Base-by-base conservation (phyloP, 2,329 filamentous ascomycete genomes). In the Ophiostoma populinum region DNA sequence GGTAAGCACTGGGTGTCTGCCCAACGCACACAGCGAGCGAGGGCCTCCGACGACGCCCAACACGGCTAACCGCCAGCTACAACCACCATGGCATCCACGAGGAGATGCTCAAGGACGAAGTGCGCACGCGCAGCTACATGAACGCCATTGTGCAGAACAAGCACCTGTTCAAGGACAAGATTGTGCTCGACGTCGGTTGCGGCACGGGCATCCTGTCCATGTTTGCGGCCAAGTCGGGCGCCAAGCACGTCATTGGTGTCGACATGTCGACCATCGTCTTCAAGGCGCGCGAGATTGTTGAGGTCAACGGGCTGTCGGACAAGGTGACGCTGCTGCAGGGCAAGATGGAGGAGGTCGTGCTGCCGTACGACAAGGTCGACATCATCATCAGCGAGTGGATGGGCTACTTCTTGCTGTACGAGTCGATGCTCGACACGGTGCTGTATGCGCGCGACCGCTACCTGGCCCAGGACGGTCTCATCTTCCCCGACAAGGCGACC, bases 381-480 rank as follows among this genome's bases (percentile, higher is more conserved):
- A 98, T 98, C 55, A 98, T 98, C 62, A 92, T 98, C 56, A 95
- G 87, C 2, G 90, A 98, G 66, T 98, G 90, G 90, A 98, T 98
- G 90, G 90, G 90, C 22, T 98, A 98, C 65, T 95, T 95, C 66
- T 65, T 98, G 35, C 75, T 98, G 42, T 98, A 98, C 61, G 90
- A 98, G 73, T 81, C 73, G 71, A 98, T 98, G 90, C 61, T 98
- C 52, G 90, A 98, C 63, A 98, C 90, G 21, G 90, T 98, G 34
- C 70, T 98, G 40, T 95, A 94, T 54, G 90, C 90, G 18, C 77
- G 90, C 49, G 90, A 98, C 67, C 79, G 69, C 55, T 98, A 93
- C 59, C 75, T 98, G 41, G 66, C 63, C 43, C 77, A 80, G 54
- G 80, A 80, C 47, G 87, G 87, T 44, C 66, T 94, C 49, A 95